Evolutionary conservation across 306 rosid genomes (phyloP).

Genomic region (Cicer chorassanicum): DNA sequence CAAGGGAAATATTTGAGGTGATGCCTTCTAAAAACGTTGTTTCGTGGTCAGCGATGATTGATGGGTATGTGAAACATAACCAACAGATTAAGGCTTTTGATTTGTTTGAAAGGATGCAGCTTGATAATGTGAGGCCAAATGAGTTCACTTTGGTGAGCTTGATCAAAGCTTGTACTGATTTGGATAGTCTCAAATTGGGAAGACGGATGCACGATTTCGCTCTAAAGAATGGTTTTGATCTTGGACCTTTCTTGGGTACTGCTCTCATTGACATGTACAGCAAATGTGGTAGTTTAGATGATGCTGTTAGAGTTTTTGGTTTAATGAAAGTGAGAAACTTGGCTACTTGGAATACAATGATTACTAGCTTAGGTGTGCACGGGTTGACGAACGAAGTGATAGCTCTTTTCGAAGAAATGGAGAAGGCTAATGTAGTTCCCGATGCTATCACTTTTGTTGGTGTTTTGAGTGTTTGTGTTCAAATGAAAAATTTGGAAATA

Average conservation of each 20-base stretch:
- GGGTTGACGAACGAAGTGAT: constrained; percentile 66
- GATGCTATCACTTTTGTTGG: constrained; percentile 58
- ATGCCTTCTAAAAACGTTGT: constrained; percentile 72
- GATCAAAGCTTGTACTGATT: constrained; percentile 66
- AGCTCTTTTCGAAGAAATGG: constrained; percentile 56
- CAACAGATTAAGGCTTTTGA: constrained; percentile 59
- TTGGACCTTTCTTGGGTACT: constrained; percentile 62
- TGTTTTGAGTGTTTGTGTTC: constrained; percentile 51
- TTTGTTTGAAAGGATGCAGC: constrained; percentile 66
- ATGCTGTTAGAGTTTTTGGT: constrained; percentile 60
- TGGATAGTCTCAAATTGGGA: constrained; percentile 64
- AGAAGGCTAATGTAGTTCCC: constrained; percentile 43
- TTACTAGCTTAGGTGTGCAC: constrained; percentile 77
- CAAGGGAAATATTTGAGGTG: constrained; percentile 55
- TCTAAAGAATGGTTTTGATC: constrained; percentile 53
- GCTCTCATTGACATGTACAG: constrained; percentile 78
- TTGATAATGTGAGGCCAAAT: constrained; percentile 60
- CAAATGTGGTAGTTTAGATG: constrained; percentile 68
- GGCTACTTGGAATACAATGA: constrained; percentile 79
- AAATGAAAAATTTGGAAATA: constrained; percentile 39
- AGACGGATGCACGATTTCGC: constrained; percentile 64
- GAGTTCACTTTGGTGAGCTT: constrained; percentile 68
- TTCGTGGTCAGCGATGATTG: constrained; percentile 74
- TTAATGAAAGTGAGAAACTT: constrained; percentile 55
- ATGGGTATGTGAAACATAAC: constrained; percentile 57